A percentile compares a stretch with the other conserved stretches of the same genome.
These are phyloP conservation scores for Rosa multiflora DNA, from an alignment of 306 rosid species.

Conservation along the genomic window DNA sequence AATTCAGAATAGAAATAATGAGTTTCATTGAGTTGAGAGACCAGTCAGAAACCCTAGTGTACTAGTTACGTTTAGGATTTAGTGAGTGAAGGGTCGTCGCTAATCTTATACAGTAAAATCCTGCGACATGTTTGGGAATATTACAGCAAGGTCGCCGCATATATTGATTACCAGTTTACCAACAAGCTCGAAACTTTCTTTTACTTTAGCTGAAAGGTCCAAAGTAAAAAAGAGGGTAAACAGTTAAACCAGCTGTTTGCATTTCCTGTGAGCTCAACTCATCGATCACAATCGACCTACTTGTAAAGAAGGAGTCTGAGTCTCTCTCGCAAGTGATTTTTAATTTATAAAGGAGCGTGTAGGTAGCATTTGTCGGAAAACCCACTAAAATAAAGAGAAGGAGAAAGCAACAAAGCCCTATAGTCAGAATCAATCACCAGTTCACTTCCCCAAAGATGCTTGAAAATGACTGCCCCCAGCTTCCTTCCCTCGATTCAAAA, in stretches of 20 bases:
- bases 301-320: not conserved
- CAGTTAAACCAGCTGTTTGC: constrained; percentile 8
- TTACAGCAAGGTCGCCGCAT: not conserved
- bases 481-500: not conserved
- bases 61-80: not conserved
- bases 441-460: constrained; percentile 5
- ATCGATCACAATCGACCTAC: constrained; percentile 6
- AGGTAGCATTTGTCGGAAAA: constrained; percentile 10
- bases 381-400: constrained; percentile 9
- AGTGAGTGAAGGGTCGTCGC: not conserved
- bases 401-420: constrained; percentile 6
- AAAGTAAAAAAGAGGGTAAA: not conserved
- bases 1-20: not conserved
- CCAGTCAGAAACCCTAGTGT: not conserved
- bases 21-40: not conserved
- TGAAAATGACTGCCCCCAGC: not conserved
- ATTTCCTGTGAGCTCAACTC: not conserved
- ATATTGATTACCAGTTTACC: not conserved
- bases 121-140: not conserved
- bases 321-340: not conserved
- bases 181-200: not conserved
- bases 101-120: not conserved
- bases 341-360: not conserved
- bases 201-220: not conserved
- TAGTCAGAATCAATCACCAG: constrained; percentile 10